A percentile compares a stretch with the other conserved stretches of the same genome.
These are phyloP conservation scores for Pseudevernia furfuracea DNA, from an alignment of 495 filamentous ascomycete genomes.

Conservation along the genomic window DNA sequence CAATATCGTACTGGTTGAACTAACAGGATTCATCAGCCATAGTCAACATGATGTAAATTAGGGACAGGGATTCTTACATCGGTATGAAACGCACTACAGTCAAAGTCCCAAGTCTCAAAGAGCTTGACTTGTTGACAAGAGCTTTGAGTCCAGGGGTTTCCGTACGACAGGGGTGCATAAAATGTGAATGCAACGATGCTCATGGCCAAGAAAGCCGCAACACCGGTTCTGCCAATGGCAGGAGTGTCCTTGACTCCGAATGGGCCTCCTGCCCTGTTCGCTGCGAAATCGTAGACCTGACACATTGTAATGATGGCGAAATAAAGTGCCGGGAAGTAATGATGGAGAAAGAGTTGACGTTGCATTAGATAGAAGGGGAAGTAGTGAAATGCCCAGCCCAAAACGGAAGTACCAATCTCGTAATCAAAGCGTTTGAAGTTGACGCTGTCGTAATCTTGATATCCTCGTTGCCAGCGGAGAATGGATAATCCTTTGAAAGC, in stretches of 20 bases:
- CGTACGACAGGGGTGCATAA: conserved; percentile 84
- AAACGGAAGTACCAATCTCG: conserved; percentile 80
- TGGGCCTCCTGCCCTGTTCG: conserved; percentile 52
- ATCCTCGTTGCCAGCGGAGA: conserved; percentile 90
- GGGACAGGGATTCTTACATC: conserved; percentile 57
- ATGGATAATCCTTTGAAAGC: conserved; percentile 81
- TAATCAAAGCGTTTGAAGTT: conserved; percentile 96
- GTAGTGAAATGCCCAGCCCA: conserved; percentile 95
- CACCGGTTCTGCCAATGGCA: conserved; percentile 60
- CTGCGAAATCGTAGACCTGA: conserved; percentile 80
- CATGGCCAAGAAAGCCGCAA: conserved; percentile 61
- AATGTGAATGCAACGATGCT: conserved; percentile 71
- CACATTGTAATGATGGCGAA: conserved; percentile 85
- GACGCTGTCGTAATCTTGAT: conserved; percentile 68
- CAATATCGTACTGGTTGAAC: conserved; percentile 24
- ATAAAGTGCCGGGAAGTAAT: conserved; percentile 93
- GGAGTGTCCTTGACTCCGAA: conserved; percentile 65
- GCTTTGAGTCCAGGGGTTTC: conserved; percentile 83
- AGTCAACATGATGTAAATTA: background rate
- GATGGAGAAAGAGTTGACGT: conserved; percentile 93
- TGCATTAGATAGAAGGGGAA: conserved; percentile 98
- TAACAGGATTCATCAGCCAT: conserved; percentile 8
- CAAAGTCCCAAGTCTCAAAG: conserved; percentile 87
- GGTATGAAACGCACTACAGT: conserved; percentile 86
- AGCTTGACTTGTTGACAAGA: conserved; percentile 84